Conservation (phyloP, 306 rosid genomes). For the Cicer cuneatum region DNA sequence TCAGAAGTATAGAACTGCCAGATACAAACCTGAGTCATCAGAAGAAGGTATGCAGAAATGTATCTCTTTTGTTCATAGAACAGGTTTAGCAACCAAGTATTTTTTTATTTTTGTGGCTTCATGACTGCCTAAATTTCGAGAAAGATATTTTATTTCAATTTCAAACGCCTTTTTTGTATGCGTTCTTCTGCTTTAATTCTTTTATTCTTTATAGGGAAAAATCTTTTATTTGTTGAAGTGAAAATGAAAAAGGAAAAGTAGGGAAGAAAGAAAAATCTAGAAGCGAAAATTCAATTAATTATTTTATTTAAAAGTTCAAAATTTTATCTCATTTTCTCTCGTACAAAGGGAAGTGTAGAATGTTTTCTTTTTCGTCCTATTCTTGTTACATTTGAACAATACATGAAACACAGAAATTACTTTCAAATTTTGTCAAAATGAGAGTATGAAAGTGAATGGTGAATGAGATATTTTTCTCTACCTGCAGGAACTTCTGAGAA, state of each 20-base stretch:
- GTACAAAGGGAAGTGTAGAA: neutral
- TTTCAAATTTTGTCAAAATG: constrained; percentile 15
- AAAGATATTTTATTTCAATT: neutral
- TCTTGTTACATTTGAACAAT: constrained; percentile 21
- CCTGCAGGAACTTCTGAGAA: constrained; percentile 69
- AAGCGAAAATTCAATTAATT: neutral
- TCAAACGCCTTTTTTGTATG: neutral
- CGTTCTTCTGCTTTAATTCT: neutral
- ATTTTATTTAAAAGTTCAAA: neutral
- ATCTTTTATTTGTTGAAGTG: too few species aligned
- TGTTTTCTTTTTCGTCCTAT: neutral
- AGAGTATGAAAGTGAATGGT: constrained; percentile 43
- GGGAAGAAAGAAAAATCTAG: neutral
- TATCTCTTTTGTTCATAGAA: constrained; percentile 41
- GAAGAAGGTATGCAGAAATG: constrained; percentile 73
- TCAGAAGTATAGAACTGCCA: constrained; percentile 97
- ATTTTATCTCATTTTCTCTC: neutral
- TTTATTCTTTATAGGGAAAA: too few species aligned
- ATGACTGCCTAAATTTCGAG: neutral
- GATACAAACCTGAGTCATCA: constrained; percentile 84
- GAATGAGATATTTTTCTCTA: constrained; percentile 41
- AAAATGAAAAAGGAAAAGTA: neutral
- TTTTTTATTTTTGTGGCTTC: neutral
- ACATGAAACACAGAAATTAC: constrained; percentile 3
- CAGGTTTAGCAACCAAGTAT: constrained; percentile 23